Base-by-base conservation (phyloP, 106 monocot genomes). In the Dioscorea zingiberensis region DNA sequence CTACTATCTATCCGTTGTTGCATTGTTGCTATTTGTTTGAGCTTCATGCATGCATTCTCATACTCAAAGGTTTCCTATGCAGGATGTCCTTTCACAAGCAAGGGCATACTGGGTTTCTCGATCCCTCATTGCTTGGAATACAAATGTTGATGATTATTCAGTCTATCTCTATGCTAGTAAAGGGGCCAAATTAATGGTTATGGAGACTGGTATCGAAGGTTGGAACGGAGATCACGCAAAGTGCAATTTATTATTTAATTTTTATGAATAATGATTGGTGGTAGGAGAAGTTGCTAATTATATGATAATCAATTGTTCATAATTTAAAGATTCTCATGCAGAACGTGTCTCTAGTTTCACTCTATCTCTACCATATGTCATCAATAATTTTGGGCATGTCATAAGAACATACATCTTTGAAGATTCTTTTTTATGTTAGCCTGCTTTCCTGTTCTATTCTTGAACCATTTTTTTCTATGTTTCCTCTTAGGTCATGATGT, bases 91-190 rank as follows among this genome's bases (percentile, higher is more conserved):
- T 30, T 67, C 69, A 47, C 44, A 75, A 78, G 71, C 83, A 29
- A 93, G 83, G 73, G 93, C 85, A 45, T 81, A 81, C 51, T 89
- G 88, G 93, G 88, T 88, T 62, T 17, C 75, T n/a, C 83, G 55
- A 69, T 78, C 76, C 54, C 64, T 83, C 57, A 83, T 93, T 70
- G 85, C 93, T 22, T 93, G 88, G 88, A 81, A 88, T 73, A 58
- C 69, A 21, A 23, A 25, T 65, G 75, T 26, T 38, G 56, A 85
- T 71, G 83, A 83, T 55, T 53, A 62, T 68, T 76, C 54, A 25
- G 51, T 86, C 11, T 83, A 63, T 63, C 80, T 88, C 15, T 88
- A 75, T 72, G 82, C 83, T n/a, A 88, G 85, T 70, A 76, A 60
- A 72, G 65, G 23, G 32, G 88, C 88, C 0, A 64, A 51, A 21